Base-by-base conservation (phyloP, 331 rosid species). In the Rhamnella rubrinervis region DNA sequence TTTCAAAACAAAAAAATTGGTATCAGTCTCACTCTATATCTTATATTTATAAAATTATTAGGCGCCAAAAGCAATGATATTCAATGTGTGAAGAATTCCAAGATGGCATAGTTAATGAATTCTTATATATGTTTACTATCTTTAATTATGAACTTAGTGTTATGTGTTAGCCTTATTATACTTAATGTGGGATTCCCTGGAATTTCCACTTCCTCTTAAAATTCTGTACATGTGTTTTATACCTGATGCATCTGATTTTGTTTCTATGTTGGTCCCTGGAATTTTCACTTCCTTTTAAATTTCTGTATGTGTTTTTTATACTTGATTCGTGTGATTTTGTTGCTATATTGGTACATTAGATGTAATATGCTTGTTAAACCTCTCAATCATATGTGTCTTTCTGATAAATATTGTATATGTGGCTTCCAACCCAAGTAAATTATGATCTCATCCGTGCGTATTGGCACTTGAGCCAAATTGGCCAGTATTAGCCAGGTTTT, bases 321-420 rank as follows among this genome's bases (percentile, higher is more conserved):
- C 49, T 41, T 19, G 52, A n/a, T 55, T 14, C 46, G 21, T 63
- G 39, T 21, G 14, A 44, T 6, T 25, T 63, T 21, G 38, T 40
- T 63, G 13, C 23, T 63, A 63, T n/a, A 41, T 63, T 14, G 23
- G 60, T 20, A 23, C 52, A 11, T 44, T 20, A 19, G 55, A 41
- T 15, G 4, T 26, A 49, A 49, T 47, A 28, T 65, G 58, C 44
- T 26, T 65, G 58, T 47, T 65, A 65, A 64, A 65, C 70, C 28
- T 65, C 23, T 6, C 46, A 28, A 16, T 10, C 44, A 17, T 44
- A 2, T 20, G 2, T 64, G 15, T 46, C 9, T 64, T 46, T 44
- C 4, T 44, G 11, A 44, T 44, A 44, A 44, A 44, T 14, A 44
- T 31, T 31, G 35, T 5, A 40, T 1, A 16, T 63, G 28, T 44